A percentile compares a stretch with the other conserved stretches of the same genome.
Conservation (phyloP, 305 asterid genomes). For the Vinca major region DNA sequence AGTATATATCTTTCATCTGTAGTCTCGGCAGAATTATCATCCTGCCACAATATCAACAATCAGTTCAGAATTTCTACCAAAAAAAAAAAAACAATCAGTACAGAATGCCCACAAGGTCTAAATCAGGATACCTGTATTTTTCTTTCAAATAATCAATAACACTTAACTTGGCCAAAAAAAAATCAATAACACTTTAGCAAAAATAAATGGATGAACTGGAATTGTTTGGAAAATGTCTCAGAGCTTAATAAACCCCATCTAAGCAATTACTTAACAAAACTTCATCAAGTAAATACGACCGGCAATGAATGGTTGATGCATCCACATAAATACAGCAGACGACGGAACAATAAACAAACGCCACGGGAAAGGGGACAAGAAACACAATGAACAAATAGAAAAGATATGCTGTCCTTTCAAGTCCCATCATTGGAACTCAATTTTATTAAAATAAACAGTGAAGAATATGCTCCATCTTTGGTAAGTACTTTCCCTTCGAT, state of each 20-base stretch:
- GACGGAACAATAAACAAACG: neutral
- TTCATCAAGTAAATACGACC: too few relatives aligned
- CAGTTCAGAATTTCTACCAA: neutral
- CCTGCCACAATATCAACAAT: conserved; percentile 13
- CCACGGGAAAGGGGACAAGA: neutral
- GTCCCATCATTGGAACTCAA: neutral
- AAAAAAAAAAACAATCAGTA: too few relatives aligned
- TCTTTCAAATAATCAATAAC: neutral
- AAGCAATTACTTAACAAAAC: neutral
- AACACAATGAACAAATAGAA: neutral
- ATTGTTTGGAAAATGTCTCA: neutral
- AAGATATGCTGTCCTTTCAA: neutral
- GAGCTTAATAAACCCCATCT: neutral
- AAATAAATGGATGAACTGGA: neutral
- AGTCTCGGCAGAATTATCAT: conserved; percentile 9
- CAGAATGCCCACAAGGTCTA: conserved; percentile 4
- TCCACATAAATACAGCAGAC: neutral
- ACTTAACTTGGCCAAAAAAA: too few relatives aligned
- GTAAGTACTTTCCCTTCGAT: neutral
- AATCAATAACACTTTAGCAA: neutral
- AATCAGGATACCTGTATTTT: conserved; percentile 4
- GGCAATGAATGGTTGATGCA: neutral
- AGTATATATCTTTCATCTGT: neutral
- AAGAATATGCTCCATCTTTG: neutral
- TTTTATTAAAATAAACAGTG: neutral